Base-by-base conservation (phyloP, 805 yeast genomes). In the Crinitomyces ghanaensis region DNA sequence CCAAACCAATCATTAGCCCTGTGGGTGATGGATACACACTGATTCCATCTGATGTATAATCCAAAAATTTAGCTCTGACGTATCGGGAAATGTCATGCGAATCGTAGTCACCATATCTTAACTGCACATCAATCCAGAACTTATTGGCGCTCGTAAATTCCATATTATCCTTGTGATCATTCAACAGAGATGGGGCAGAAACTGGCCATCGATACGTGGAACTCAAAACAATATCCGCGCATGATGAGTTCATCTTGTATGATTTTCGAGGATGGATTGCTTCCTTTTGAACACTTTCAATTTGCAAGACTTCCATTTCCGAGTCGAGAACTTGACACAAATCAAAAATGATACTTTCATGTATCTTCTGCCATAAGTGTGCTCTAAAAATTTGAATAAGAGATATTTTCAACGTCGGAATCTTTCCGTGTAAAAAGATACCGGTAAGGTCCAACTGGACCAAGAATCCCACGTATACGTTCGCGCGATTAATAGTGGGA, bases 341-440 rank as follows among this genome's bases (percentile, higher is more conserved):
- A 62, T 91, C 98, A 52, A 83, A 82, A 3, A 91, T 95, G 31
- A 91, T 65, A 57, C 93, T 78, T 57, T 91, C 99, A 54, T 91
- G 99, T 35, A 91, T 91, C 56, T 93, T 91, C 54, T 91, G 99
- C 99, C 99, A 91, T 49, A 91, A 69, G 63, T 91, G 99, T 0
- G 98, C 97, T 36, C 99, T 68, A 68, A 91, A 91, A 3, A 91
- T 84, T 54, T 91, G 99, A 53, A 91, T 86, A 41, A 88, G 66
- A 1, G 98, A 88, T 19, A 91, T 91, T 56, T 91, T 91, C 50
- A 91, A 63, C 0, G 99, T 91, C 5, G 99, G 99, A 43, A 91
- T 91, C 56, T 91, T 91, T 45, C 99, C 99, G 53, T 91, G 99
- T 31, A 91, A 63, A 56, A 91, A 91, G 19, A 91, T 88, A 49